These are phyloP conservation scores for Trichoderma sp. DNA, from an alignment of 2,329 filamentous ascomycete genomes.

Conservation along the genomic window DNA sequence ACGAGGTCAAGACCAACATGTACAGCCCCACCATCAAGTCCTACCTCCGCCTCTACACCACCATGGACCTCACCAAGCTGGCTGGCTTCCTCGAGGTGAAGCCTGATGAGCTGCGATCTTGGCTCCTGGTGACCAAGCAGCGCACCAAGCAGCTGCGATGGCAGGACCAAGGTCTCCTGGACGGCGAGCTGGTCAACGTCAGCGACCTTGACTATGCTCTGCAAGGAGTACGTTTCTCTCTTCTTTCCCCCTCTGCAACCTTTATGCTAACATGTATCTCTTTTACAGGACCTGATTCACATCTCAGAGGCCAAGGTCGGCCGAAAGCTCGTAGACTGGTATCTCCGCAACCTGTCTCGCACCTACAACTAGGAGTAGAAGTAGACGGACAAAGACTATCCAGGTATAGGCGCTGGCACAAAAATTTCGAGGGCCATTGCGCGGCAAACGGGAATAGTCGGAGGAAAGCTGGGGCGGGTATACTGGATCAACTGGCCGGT, in stretches of 20 bases:
- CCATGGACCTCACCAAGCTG: slow-evolving; percentile 98
- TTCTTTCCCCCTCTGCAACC: slow-evolving; percentile 5
- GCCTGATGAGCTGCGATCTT: slow-evolving; percentile 90
- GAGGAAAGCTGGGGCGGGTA: slow-evolving; percentile 29
- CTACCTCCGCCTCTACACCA: slow-evolving; percentile 98
- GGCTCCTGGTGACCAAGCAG: slow-evolving; percentile 97
- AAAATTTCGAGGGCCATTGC: background rate
- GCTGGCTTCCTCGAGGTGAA: slow-evolving; percentile 96
- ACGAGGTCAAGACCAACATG: slow-evolving; percentile 99
- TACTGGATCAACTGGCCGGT: slow-evolving; percentile 34
- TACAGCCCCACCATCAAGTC: slow-evolving; percentile 97
- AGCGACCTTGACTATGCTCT: slow-evolving; percentile 97
- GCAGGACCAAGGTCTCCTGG: slow-evolving; percentile 81
- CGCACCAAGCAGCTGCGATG: slow-evolving; percentile 94
- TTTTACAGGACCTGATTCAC: slow-evolving; percentile 81
- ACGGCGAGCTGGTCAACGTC: slow-evolving; percentile 88
- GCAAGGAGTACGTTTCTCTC: slow-evolving; percentile 68
- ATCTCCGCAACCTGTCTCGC: slow-evolving; percentile 91
- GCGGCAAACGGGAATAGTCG: slow-evolving; percentile 23
- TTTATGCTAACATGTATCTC: slow-evolving; percentile 29
- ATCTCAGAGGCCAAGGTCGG: slow-evolving; percentile 99
- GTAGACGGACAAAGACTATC: slow-evolving; percentile 28
- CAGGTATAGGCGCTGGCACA: background rate
- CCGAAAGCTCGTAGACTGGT: slow-evolving; percentile 97
- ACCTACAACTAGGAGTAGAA: slow-evolving; percentile 65